Evolutionary conservation across 1,284 basidiomycete genomes (phyloP).

Genomic region (Cryptococcus deneoformans): DNA sequence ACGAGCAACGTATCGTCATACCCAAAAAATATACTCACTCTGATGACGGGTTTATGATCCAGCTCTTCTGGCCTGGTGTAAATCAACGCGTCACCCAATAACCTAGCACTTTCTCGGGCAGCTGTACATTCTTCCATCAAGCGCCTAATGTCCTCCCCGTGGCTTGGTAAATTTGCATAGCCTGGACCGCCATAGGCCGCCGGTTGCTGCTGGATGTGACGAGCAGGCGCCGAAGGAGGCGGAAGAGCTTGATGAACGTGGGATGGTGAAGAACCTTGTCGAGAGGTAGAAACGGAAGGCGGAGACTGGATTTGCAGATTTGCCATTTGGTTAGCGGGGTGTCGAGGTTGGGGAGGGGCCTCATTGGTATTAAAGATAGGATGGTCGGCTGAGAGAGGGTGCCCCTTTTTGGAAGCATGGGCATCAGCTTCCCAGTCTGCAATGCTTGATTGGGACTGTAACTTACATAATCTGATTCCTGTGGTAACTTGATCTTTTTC

Average conservation of each 20-base stretch:
- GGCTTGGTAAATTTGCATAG: conserved; percentile 34
- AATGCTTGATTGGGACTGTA: background rate
- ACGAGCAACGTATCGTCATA: background rate
- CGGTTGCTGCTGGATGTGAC: conserved; percentile 5
- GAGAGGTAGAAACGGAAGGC: conserved; percentile 7
- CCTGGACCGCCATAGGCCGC: conserved; percentile 17
- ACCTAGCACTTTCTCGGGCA: conserved; percentile 37
- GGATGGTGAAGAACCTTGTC: conserved; percentile 12
- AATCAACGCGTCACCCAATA: conserved; percentile 38
- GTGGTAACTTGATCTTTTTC: conserved; percentile 44
- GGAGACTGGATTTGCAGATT: conserved; percentile 10
- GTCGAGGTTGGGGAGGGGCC: conserved; percentile 3
- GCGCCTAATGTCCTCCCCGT: conserved; percentile 37
- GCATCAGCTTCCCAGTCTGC: background rate
- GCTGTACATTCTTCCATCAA: conserved; percentile 39
- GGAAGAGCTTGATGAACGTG: conserved; percentile 5
- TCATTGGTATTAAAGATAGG: conserved; percentile 24
- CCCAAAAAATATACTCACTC: conserved; percentile 15
- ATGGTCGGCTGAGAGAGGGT: conserved; percentile 37
- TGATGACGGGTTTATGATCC: conserved; percentile 32
- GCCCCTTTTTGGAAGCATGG: conserved; percentile 23
- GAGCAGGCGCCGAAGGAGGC: conserved; percentile 1
- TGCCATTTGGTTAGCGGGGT: conserved; percentile 4
- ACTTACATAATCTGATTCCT: conserved; percentile 44
- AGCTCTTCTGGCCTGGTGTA: conserved; percentile 37